Conservation (phyloP, 257 asterid species). For the Capsicum pubescens region DNA sequence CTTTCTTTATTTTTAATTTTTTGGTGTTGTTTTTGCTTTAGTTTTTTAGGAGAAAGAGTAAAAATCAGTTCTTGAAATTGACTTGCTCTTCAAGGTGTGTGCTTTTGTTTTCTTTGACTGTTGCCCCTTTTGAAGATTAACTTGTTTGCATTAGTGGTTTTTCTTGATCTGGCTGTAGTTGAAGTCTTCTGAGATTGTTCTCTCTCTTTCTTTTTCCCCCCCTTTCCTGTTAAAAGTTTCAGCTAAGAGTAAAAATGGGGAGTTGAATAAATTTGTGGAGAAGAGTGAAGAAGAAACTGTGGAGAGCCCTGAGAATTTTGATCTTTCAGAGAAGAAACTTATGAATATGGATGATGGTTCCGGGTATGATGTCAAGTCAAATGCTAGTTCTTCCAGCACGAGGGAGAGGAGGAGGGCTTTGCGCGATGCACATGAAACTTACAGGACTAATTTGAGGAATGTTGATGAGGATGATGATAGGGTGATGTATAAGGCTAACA, state of each 20-base stretch:
- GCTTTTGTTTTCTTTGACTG: constrained; percentile 30
- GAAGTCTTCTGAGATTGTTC: neutral
- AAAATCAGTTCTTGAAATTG: constrained; percentile 1
- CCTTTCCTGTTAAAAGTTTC: constrained; percentile 46
- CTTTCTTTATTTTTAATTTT: neutral
- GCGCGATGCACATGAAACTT: constrained; percentile 45
- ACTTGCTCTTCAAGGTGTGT: constrained; percentile 30
- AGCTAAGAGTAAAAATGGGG: constrained; percentile 68
- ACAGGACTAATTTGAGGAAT: constrained; percentile 34
- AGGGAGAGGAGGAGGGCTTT: constrained; percentile 51
- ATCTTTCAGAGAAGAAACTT: constrained; percentile 45
- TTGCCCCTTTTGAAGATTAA: constrained; percentile 21
- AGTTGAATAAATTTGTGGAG: constrained; percentile 58
- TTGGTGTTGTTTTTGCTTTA: neutral
- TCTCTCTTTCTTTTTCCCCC: neutral
- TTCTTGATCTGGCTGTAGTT: neutral
- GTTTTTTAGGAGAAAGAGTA: constrained; percentile 1
- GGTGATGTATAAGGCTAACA: constrained; percentile 33
- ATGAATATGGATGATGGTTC: constrained; percentile 54
- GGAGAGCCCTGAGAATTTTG: constrained; percentile 51
- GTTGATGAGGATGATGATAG: constrained; percentile 39
- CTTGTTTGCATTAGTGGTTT: constrained; percentile 22
- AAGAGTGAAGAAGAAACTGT: constrained; percentile 62
- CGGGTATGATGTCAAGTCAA: constrained; percentile 63
- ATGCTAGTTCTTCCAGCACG: constrained; percentile 54